Base-by-base conservation (phyloP, 1,284 basidiomycete genomes). In the Bjerkandera adusta region DNA sequence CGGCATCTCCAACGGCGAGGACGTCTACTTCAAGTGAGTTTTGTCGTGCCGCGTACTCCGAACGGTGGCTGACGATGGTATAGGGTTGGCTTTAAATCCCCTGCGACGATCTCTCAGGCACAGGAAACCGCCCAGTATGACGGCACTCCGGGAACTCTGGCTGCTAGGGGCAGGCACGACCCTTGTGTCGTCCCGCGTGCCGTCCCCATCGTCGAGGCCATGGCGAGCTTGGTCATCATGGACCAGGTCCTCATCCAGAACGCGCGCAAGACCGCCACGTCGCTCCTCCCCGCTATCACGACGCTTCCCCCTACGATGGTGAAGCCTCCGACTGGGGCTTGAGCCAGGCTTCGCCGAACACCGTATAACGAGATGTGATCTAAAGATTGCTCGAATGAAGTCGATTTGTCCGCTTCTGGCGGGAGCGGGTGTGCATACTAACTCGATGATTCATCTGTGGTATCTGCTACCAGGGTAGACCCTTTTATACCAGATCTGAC, bases 131-230 rank as follows among this genome's bases (percentile, higher is more conserved):
- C 89, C 4, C 87, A 89, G 67, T 99, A 99, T 70, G 85, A 95
- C 60, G 97, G 97, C 29, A 89, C 86, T 13, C 71, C 79, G 0
- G 97, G 97, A 24, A 81, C 81, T 25, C 79, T 99, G 36, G 92
- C 92, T 26, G 90, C 96, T 21, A 79, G 93, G 38, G 97, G 97
- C 8, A 79, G 97, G 49, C 95, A 97, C 68, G 95, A 98, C 66
- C 96, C 97, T 10, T 99, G 97, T 63, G 97, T 99, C 37, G 94
- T 99, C 5, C 96, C 97, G 25, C 85, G 91, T 34, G 97, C 97
- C 6, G 93, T 99, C 20, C 95, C 97, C 34, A 99, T 99, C 60
- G 95, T 99, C 24, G 97, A 99, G 73, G 85, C 92, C 1, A 99
- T 99, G 97, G 93, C 96, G 1, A 87, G 89, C 16, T 75, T 99